Conservation (phyloP, 1,139 yeast species). For the Blastobotrys indianensis region DNA sequence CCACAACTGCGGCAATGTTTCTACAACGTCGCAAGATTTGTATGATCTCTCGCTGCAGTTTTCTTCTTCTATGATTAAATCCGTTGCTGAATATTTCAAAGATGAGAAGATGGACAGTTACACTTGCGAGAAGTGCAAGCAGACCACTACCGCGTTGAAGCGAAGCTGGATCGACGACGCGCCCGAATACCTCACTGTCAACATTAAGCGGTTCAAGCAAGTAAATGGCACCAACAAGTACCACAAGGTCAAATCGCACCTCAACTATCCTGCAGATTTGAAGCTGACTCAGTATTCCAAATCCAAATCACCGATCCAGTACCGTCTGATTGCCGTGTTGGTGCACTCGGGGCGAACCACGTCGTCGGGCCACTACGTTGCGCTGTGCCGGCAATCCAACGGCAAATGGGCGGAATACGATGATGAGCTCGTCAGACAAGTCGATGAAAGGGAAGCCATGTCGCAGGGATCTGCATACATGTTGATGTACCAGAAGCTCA, state of each 20-base stretch:
- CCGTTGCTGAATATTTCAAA: conserved; percentile 73
- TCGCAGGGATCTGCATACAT: conserved; percentile 80
- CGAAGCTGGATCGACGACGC: conserved; percentile 68
- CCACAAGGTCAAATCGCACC: conserved; percentile 82
- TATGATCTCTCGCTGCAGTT: conserved; percentile 71
- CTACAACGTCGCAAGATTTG: conserved; percentile 90
- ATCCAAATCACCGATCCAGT: conserved; percentile 45
- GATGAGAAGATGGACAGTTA: conserved; percentile 57
- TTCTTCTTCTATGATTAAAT: conserved; percentile 53
- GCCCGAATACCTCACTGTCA: conserved; percentile 83
- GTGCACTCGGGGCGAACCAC: conserved; percentile 94
- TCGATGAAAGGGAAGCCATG: conserved; percentile 67
- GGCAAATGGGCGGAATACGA: conserved; percentile 88
- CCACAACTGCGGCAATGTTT: conserved; percentile 67
- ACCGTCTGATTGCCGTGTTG: conserved; percentile 76
- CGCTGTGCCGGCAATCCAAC: conserved; percentile 88
- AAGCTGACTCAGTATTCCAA: conserved; percentile 63
- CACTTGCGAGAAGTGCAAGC: conserved; percentile 80
- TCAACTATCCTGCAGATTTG: conserved; percentile 69
- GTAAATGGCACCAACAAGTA: conserved; percentile 38
- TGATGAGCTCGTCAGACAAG: conserved; percentile 77
- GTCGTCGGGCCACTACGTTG: conserved; percentile 87
- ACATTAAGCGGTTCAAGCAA: conserved; percentile 76
- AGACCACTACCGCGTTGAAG: conserved; percentile 71
- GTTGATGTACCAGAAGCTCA: conserved; percentile 57